Conservation (phyloP, 441 rosid species). For the Euphorbia schlechtendalii region DNA sequence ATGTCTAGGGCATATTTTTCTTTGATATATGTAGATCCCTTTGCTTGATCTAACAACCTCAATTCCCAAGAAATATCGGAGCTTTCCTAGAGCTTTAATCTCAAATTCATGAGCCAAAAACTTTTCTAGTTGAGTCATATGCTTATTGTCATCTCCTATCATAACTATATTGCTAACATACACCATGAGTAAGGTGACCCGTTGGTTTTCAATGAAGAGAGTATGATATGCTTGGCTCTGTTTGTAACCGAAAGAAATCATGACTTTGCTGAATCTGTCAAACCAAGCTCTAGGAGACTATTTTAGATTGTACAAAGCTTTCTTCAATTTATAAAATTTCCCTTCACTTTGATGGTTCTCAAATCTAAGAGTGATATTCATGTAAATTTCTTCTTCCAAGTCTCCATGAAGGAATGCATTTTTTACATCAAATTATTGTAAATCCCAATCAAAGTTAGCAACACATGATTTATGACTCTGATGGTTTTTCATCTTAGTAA, state of each 20-base stretch:
- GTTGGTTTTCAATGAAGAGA: neutral
- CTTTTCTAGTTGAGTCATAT: neutral
- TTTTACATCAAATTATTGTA: neutral
- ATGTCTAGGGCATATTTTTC: neutral
- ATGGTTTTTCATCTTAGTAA: neutral
- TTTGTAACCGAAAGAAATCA: neutral
- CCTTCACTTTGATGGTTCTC: neutral
- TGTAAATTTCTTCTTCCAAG: too few relatives aligned
- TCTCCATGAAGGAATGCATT: too few relatives aligned
- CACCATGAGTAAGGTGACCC: neutral
- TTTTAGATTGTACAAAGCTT: neutral
- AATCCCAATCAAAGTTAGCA: neutral
- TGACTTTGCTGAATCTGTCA: neutral
- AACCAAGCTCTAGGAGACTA: neutral
- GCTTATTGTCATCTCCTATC: neutral
- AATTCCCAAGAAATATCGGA: neutral
- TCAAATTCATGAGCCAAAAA: neutral
- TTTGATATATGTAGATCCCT: neutral
- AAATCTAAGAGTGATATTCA: too few relatives aligned
- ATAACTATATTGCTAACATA: neutral
- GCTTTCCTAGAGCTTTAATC: too few relatives aligned
- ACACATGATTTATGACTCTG: neutral
- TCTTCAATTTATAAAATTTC: neutral
- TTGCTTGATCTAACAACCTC: neutral
- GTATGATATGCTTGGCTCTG: neutral